Evolutionary conservation across 148 eudicot genomes (phyloP), one percentile per base, ranked within the genome.

Genomic region (Nyssa sinensis): DNA sequence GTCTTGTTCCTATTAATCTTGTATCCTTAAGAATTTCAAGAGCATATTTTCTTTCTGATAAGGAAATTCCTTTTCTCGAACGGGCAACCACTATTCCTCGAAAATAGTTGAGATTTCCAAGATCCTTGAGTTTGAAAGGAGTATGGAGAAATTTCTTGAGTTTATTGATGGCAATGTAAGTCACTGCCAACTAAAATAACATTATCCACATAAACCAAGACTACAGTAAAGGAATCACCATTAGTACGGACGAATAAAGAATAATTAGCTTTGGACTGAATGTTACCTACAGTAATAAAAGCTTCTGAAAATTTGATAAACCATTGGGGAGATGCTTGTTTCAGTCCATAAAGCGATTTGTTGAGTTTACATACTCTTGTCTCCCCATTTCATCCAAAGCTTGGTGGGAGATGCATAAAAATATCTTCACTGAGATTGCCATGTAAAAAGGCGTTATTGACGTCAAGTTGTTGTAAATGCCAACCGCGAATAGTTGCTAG

Each of bases 41-140:
- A 2, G 55, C 31, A 23, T 76, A 70, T 29, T 77, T 63, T 2
- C 64, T n/a, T 14, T 65, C 60, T 11, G 39, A 71, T 0, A 66
- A 0, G n/a, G 29, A 72, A 0, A 72, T 13, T n/a, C 76, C 60
- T 0, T 1, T 13, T 0, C 41, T 4, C 16, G 0, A 31, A 1
- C 66, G 9, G 5, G 66, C 63, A 17, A 72, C 62, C 8, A 57
- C 81, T 44, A 71, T 11, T 3, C 75, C 67, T 17, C 65, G 53
- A 29, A 78, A 78, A 32, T 72, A 72, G 4, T 37, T 37, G 41
- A 37, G 41, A 3, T 37, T 37, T 8, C 41, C 41, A 3, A 37
- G 8, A 8, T 37, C 41, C 41, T 23, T 78, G 19, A 0, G 0
- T 69, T 62, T 8, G 57, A 51, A 64, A 61, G 37, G 59, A 63